Evolutionary conservation across 2,329 filamentous ascomycete genomes (phyloP), one percentile per base, ranked within the genome.

Genomic region (Neonectria faginata): DNA sequence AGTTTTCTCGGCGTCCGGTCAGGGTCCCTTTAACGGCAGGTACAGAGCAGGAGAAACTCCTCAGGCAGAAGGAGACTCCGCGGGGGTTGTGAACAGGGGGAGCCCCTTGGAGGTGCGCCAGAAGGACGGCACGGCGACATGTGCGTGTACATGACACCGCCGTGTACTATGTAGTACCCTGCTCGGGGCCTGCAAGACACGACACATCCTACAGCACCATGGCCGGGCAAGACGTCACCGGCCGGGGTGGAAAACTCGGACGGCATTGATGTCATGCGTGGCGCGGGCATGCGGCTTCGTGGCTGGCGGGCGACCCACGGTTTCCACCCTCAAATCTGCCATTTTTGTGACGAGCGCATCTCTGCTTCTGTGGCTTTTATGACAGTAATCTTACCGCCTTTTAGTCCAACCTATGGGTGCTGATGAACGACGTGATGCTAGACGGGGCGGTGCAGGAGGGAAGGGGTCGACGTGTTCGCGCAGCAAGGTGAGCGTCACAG

Each of bases 121-220:
- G 22, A 56, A 52, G 59, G 33, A 53, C 59, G 54, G 60, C 53
- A 62, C 39, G 47, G 41, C 47, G 47, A 20, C 53, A 57, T 53
- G 47, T 57, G 51, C 52, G 44, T 62, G 44, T 62, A 39, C 57
- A 54, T 60, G 36, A 39, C 36, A 45, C 45, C 29, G 53, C 53
- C 29, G 41, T 20, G 31, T 33, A 31, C 29, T 42, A 54, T 20
- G 31, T 33, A 31, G 41, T 42, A 54, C 60, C 60, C 22, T 54
- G 60, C 41, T 62, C 48, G 48, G 48, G 55, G 41, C 12, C 55
- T 63, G 60, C 60, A 58, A 57, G 60, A 63, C 60, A 63, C 52
- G 59, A 62, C 52, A 45, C 53, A 52, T 52, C 45, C 9, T 25
- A 33, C 60, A 57, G 53, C 53, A 51, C 31, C 14, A 51, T 14